Evolutionary conservation across 768 basidiomycete species (phyloP).

Genomic region (Pleurotus sapidus): DNA sequence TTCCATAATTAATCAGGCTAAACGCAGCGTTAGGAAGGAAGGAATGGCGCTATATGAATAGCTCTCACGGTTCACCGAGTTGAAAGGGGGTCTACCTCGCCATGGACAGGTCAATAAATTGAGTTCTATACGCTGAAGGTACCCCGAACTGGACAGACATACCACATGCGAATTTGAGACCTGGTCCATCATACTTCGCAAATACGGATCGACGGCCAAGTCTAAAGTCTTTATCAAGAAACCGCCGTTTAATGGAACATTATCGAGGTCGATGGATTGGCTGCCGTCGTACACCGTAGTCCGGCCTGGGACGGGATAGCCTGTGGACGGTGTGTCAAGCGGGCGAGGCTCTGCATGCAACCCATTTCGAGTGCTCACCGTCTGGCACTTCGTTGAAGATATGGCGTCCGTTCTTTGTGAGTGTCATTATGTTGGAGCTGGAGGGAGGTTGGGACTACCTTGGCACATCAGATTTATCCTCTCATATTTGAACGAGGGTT

Average conservation of each 20-base stretch:
- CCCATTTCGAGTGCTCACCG: not conserved
- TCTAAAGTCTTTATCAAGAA: constrained; percentile 41
- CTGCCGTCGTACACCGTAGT: constrained; percentile 35
- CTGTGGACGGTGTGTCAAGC: too few relatives aligned
- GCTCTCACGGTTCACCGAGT: constrained; percentile 12
- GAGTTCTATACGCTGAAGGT: not conserved
- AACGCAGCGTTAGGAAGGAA: not conserved
- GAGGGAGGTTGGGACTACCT: too few relatives aligned
- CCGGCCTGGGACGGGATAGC: constrained; percentile 31
- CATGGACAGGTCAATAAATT: not conserved
- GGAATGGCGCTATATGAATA: too few relatives aligned
- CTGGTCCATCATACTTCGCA: constrained; percentile 32
- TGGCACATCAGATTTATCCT: too few relatives aligned
- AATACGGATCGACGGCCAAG: constrained; percentile 44
- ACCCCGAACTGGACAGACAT: not conserved
- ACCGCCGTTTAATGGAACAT: constrained; percentile 32
- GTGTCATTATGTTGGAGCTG: constrained; percentile 19
- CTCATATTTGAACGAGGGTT: too few relatives aligned
- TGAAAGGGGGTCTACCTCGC: not conserved
- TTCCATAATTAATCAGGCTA: constrained; percentile 13
- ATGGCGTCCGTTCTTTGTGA: constrained; percentile 11
- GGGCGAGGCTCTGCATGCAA: not conserved
- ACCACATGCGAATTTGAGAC: constrained; percentile 3
- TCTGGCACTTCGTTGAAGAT: constrained; percentile 9
- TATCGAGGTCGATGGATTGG: constrained; percentile 42